Evolutionary conservation across 306 rosid species (phyloP), one percentile per base, ranked within the genome.

Genomic region (Glycine soja): DNA sequence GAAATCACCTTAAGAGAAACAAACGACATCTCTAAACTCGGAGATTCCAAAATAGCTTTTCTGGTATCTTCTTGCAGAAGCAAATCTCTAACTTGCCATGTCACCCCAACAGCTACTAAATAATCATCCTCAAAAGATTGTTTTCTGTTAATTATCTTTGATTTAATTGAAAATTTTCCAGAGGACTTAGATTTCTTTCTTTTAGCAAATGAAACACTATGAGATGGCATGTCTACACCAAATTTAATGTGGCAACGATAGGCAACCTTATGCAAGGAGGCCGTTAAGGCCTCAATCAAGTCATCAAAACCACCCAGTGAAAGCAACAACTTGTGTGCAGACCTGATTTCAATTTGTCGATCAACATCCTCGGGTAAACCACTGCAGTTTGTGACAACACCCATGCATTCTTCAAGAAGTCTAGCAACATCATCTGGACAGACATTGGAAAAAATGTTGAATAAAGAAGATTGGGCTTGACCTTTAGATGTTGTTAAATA

Each of bases 41-140:
- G 91, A 75, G 91, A 87, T 71, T 69, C 85, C 85, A 93, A 75
- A 76, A 91, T 62, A 72, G 87, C 86, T 72, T 90, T 93, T 78
- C 81, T 86, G 42, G 86, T 54, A 70, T 87, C 87, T 82, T 86
- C 93, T 16, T 87, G 87, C 67, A 58, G 82, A 81, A 93, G 88
- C 85, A 95, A 82, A 79, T 95, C 97, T 77, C 85, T 89, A 51
- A 93, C 86, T 89, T 95, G 97, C 97, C 99, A 95, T 65, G 97
- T 87, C 78, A 93, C 76, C 63, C 95, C 99, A 56, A 84, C 90
- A 36, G 95, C 92, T 82, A 88, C 65, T 67, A 89, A 83, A 86
- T 93, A 95, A 84, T 95, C 99, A 58, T 88, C 92, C 87, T 89
- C 92, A 85, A 95, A 95, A 64, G 82, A 63, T 69, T 85, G 88